phyloP scores from a whole-genome alignment of 1,284 basidiomycete species.

The Ceraceosorus guamensis region DNA sequence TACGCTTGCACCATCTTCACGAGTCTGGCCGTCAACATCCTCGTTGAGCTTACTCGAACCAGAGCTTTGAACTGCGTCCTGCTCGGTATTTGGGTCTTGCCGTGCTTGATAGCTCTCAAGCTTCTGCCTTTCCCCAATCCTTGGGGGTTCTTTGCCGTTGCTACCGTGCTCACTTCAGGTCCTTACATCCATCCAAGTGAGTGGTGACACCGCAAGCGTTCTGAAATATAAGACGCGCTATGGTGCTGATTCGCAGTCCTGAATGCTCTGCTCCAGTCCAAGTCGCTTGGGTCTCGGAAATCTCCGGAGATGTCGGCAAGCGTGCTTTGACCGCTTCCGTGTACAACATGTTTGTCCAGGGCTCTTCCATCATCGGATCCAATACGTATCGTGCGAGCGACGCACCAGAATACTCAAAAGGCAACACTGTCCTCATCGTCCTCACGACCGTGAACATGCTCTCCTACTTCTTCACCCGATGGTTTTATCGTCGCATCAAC shows the following conservation, averaged over 20 bases:
- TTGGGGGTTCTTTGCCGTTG: conserved; percentile 15
- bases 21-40: conserved; percentile 7
- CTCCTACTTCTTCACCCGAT: conserved; percentile 11
- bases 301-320: conserved; percentile 12
- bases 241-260: no score
- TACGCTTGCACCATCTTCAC: conserved; percentile 6
- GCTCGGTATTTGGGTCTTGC: conserved; percentile 11
- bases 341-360: conserved; percentile 26
- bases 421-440: conserved; percentile 10
- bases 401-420: conserved; percentile 9
- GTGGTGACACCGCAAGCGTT: no score
- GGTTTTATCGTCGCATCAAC: conserved; percentile 29
- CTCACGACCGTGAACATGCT: neutral
- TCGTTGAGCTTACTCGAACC: conserved; percentile 11
- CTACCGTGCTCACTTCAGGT: conserved; percentile 6
- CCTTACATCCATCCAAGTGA: conserved; percentile 19
- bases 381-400: conserved; percentile 15
- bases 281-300: conserved; percentile 10
- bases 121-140: conserved; percentile 5
- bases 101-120: conserved; percentile 4
- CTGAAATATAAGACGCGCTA: no score
- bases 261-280: no score
- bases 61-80: conserved; percentile 8
- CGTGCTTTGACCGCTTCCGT: conserved; percentile 15
- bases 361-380: conserved; percentile 7